Conservation (phyloP, 805 yeast species). For the Pichia rugopelliculosa region DNA sequence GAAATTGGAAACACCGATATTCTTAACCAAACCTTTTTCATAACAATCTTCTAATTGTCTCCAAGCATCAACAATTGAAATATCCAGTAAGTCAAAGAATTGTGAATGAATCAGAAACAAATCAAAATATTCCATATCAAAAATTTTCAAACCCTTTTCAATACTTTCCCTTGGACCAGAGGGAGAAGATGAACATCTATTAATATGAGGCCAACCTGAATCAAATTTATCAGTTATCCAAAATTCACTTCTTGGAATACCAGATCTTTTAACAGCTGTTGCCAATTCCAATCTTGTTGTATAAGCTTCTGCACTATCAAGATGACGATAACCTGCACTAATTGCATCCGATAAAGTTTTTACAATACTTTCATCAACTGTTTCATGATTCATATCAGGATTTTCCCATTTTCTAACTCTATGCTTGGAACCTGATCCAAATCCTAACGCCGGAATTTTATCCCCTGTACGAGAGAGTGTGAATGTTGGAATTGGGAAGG, state of each 20-base stretch:
- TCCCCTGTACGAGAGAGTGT: conserved; percentile 24
- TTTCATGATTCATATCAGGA: conserved; percentile 14
- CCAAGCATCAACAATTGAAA: conserved; percentile 47
- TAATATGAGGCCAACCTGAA: conserved; percentile 30
- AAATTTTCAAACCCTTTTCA: conserved; percentile 37
- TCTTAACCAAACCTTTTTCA: conserved; percentile 38
- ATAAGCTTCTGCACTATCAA: conserved; percentile 67
- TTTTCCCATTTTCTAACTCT: conserved; percentile 29
- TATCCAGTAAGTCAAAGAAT: conserved; percentile 35
- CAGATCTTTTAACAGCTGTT: conserved; percentile 39
- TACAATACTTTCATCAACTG: conserved; percentile 34
- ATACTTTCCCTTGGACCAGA: conserved; percentile 43
- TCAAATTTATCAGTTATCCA: conserved; percentile 58
- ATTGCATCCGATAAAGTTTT: conserved; percentile 41
- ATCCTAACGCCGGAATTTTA: conserved; percentile 35
- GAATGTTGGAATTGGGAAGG: conserved; percentile 17
- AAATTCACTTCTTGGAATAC: conserved; percentile 38
- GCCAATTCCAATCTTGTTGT: conserved; percentile 56
- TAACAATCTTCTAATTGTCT: conserved; percentile 35
- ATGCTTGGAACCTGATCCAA: conserved; percentile 60
- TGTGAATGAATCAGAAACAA: conserved; percentile 59
- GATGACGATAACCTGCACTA: conserved; percentile 45
- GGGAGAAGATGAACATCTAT: conserved; percentile 12
- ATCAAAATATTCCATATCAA: conserved; percentile 49
- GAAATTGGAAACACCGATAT: conserved; percentile 59